Conservation (phyloP, 352 stramenopile species). For the Pythium grandisporangium region DNA sequence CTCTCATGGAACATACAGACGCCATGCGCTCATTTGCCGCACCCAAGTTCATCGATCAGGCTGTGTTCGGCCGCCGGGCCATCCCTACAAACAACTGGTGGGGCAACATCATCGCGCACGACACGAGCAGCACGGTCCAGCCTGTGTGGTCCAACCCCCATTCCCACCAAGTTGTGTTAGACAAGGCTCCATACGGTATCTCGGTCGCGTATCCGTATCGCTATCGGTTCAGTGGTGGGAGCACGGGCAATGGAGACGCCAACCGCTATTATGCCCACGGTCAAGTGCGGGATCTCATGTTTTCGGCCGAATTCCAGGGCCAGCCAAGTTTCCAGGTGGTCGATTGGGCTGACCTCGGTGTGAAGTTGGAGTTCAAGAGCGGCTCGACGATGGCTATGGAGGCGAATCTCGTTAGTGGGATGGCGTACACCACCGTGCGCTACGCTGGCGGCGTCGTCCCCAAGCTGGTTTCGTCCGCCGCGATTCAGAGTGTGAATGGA, state of each 20-base stretch:
- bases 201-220: conserved; percentile 43
- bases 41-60: conserved; percentile 37
- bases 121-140: conserved; percentile 21
- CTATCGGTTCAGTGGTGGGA: conserved; percentile 37
- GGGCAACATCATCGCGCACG: conserved; percentile 55
- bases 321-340: conserved; percentile 41
- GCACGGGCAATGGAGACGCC: conserved; percentile 37
- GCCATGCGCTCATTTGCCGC: conserved; percentile 39
- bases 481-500: conserved; percentile 39
- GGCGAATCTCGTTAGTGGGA: conserved; percentile 48
- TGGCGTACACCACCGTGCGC: conserved; percentile 42
- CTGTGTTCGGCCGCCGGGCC: conserved; percentile 27
- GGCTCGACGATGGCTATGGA: conserved; percentile 23
- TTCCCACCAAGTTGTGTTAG: conserved; percentile 24
- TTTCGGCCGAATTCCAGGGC: conserved; percentile 34
- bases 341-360: conserved; percentile 46
- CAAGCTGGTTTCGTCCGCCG: conserved; percentile 23
- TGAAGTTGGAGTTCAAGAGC: conserved; percentile 32
- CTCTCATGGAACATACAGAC: conserved; percentile 39
- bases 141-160: conserved; percentile 58
- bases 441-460: conserved; percentile 31
- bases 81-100: conserved; percentile 72
- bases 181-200: conserved; percentile 37
- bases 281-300: conserved; percentile 36
- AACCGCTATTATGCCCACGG: conserved; percentile 48